These are phyloP conservation scores for Plicaturopsis crispa DNA, from an alignment of 768 basidiomycete species.

Conservation along the genomic window DNA sequence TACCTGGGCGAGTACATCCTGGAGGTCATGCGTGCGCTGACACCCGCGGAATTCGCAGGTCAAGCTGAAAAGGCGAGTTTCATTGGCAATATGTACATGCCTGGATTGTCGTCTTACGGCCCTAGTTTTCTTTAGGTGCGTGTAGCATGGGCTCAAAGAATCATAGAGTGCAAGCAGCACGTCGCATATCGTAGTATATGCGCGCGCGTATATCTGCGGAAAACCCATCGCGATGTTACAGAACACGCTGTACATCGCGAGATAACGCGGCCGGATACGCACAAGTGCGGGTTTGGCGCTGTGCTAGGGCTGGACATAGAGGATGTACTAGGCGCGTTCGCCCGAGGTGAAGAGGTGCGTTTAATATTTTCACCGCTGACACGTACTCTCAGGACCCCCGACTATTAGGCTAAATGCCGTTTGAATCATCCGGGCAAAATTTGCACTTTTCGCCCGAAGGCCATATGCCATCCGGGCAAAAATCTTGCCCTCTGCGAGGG, in stretches of 20 bases:
- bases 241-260: slow-evolving; percentile 13
- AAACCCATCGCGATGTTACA: slow-evolving; percentile 6
- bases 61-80: no score
- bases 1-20: slow-evolving; percentile 14
- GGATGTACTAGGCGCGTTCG: slow-evolving; percentile 17
- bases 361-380: no score
- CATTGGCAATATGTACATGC: no score
- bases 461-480: no score
- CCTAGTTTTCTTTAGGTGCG: no score
- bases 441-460: no score
- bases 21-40: slow-evolving; percentile 6
- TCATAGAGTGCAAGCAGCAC: slow-evolving; percentile 6
- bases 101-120: no score
- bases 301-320: slow-evolving; percentile 6
- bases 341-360: slow-evolving; percentile 21
- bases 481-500: no score
- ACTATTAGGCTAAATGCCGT: no score
- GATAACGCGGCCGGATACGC: slow-evolving; percentile 13
- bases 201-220: slow-evolving; percentile 18
- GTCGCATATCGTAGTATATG: slow-evolving; percentile 17
- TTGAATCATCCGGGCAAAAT: no score
- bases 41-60: slow-evolving; percentile 4
- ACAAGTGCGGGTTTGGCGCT: slow-evolving; percentile 4
- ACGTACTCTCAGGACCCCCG: no score
- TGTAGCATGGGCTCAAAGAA: slow-evolving; percentile 12